Base-by-base conservation (phyloP, 352 stramenopile genomes). In the Globisporangium cylindrosporum region DNA sequence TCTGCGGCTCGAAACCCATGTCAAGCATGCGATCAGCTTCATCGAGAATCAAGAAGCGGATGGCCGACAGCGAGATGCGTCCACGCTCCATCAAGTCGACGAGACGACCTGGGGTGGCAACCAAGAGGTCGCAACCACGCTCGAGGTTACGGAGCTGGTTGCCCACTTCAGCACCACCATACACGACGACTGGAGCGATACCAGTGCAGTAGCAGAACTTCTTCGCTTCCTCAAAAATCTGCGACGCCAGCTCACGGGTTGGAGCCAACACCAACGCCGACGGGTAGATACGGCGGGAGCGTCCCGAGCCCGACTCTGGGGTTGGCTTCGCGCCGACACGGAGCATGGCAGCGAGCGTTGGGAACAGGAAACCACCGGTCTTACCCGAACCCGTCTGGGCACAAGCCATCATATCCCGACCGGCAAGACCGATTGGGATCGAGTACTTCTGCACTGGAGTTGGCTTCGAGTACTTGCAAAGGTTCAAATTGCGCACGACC, bases 401-500 rank as follows among this genome's bases (percentile, higher is more conserved):
- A 89, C 97, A 99, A 7, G 97, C 98, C 97, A 99, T 99, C 72
- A 99, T 92, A 77, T 99, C 98, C 62, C 97, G 92, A 62, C 94
- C 95, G 3, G 80, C 81, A 22, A 92, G 79, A 78, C 85, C 85
- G 74, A 99, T 99, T 49, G 98, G 97, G 64, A 99, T 98, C 62
- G 92, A 98, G 85, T 99, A 99, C 84, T 99, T 99, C 74, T 99
- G 98, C 38, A 99, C 97, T 5, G 98, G 98, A 36, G 98, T 99
- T 25, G 98, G 98, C 73, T 96, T 98, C 53, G 62, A 72, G 88
- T 99, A 99, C 71, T 97, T 91, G 81, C 90, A 97, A 20, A 98
- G 80, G 54, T 96, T 79, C 51, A 98, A 69, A 78, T 98, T 99
- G 62, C 90, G 80, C 34, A 91, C 91, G 7, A 99, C 86, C 68